A percentile compares a stretch with the other conserved stretches of the same genome.
Conservation (phyloP, 371 early-diverging fungal species). For the Mortierella sp. region DNA sequence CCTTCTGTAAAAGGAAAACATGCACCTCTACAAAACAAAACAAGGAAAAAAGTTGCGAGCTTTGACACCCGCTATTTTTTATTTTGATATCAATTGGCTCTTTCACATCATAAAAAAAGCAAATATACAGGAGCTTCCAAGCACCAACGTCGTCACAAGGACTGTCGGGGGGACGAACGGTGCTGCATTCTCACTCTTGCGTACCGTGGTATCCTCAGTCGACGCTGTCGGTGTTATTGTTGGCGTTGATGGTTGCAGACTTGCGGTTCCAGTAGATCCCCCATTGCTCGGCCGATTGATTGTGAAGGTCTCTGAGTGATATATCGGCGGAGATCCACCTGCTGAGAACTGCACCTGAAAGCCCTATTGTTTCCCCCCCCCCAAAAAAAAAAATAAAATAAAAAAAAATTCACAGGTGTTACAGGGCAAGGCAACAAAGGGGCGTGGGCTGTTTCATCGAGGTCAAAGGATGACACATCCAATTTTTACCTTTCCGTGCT, state of each 20-base stretch:
- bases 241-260: no score
- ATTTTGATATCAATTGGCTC: no score
- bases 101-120: slow-evolving; percentile 30
- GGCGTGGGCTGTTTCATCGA: no score
- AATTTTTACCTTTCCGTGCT: slow-evolving; percentile 34
- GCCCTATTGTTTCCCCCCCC: slow-evolving; percentile 24
- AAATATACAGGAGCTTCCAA: slow-evolving; percentile 29
- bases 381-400: no score
- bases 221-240: no score
- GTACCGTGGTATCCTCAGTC: neutral
- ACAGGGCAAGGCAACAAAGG: no score
- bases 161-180: slow-evolving; percentile 35
- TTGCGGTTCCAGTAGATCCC: no score
- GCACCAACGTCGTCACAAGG: slow-evolving; percentile 28
- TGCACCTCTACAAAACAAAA: no score
- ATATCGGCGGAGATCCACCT: slow-evolving; percentile 18
- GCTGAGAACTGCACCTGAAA: slow-evolving; percentile 41
- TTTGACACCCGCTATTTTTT: no score
- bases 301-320: slow-evolving; percentile 30
- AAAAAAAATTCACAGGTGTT: no score
- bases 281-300: slow-evolving; percentile 8
- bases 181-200: slow-evolving; percentile 24
- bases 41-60: no score
- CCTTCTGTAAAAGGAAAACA: no score
- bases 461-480: neutral